Percentiles rank a stretch among this genome's conserved stretches.
These are phyloP conservation scores for Parathielavia appendiculata DNA, from an alignment of 495 filamentous ascomycete genomes.

Conservation along the genomic window DNA sequence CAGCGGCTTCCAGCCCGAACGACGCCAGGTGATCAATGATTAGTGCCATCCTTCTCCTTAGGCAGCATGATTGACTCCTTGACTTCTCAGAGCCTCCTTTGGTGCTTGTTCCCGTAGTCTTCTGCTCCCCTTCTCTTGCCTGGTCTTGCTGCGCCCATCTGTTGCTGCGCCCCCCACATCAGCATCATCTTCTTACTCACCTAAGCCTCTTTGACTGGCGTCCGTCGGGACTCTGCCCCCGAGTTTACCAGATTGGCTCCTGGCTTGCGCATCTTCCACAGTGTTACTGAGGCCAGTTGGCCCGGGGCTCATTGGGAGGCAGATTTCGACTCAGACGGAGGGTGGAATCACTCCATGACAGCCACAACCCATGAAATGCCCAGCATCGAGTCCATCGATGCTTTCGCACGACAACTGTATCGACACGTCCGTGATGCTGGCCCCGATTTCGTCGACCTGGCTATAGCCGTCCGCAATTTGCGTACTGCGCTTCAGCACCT, in stretches of 20 bases:
- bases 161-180: neutral
- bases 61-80: neutral
- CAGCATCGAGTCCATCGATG: constrained; percentile 41
- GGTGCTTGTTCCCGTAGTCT: neutral
- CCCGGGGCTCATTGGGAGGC: neutral
- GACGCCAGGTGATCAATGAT: constrained; percentile 6
- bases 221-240: neutral
- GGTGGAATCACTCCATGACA: constrained; percentile 22
- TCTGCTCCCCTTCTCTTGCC: neutral
- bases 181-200: neutral
- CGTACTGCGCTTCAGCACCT: constrained; percentile 47
- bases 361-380: constrained; percentile 19
- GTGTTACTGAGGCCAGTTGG: neutral
- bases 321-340: neutral
- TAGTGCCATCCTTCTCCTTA: constrained; percentile 1
- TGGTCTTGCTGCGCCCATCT: neutral
- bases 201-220: constrained; percentile 1
- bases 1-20: constrained; percentile 1
- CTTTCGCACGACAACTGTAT: constrained; percentile 37
- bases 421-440: constrained; percentile 37
- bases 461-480: constrained; percentile 39
- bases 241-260: neutral
- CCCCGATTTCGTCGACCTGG: constrained; percentile 34
- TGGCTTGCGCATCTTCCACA: constrained; percentile 1
- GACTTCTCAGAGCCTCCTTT: neutral